Evolutionary conservation across 495 filamentous ascomycete species (phyloP), one percentile per base, ranked within the genome.

Genomic region (Jackrogersella minutella): DNA sequence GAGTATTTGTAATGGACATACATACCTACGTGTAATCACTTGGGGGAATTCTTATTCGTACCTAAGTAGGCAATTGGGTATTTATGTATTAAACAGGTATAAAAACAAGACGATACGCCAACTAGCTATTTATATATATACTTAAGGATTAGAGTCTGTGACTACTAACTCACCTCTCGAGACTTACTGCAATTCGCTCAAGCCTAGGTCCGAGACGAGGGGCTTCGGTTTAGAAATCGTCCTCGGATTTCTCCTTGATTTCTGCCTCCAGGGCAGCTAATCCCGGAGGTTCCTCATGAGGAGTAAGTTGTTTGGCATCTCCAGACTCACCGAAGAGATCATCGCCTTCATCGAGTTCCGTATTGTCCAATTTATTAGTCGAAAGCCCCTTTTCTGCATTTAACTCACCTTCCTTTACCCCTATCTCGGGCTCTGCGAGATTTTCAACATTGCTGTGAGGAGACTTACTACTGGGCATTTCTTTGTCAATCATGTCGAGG

Each of bases 211-310:
- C 17, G 13, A 16, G 19, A 21, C 26, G 26, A 34, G 31, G 37
- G 16, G 37, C 16, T 17, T 19, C 14, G 5, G 14, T 19, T 6
- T 19, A 41, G 1, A 16, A 22, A 46, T 24, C 11, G 2, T 21
- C 21, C 19, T 39, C 4, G 8, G 11, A 13, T 5, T 7, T 24
- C 22, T 22, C 43, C 24, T 5, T 47, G 17, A 30, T 44, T 11
- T 21, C 46, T 46, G 37, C 62, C 53, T 58, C 62, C 47, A n/a
- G 60, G 60, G 51, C 51, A 49, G 40, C 41, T 26, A 16, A 36
- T 16, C 44, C 50, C 17, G 33, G 13, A 16, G 34, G 11, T 26
- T 16, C 34, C 11, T 53, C 30, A 5, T 26, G 11, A 14, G 34
- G 22, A 21, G 5, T 2, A 5, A n/a, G 1, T 34, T 49, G 0